Conservation (phyloP, 176 grass and related monocot species). For the Luzula sylvatica region DNA sequence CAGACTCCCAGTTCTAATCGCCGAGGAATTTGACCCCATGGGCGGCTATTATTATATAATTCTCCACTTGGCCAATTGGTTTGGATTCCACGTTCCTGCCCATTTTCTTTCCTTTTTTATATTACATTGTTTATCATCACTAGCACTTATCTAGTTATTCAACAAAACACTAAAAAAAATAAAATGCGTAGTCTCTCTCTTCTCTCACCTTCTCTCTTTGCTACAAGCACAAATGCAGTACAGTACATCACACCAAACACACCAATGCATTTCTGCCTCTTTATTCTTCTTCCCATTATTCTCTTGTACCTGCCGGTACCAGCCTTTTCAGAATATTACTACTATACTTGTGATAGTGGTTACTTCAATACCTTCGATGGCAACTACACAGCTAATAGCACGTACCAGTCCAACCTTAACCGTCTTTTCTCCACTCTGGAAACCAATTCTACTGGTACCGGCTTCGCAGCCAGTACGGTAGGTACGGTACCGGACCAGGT, state of each 20-base stretch:
- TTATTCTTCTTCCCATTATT: background rate
- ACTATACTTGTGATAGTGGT: background rate
- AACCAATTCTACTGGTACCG: background rate
- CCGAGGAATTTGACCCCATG: too few species aligned
- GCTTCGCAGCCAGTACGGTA: conserved; percentile 23
- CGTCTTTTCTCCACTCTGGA: background rate
- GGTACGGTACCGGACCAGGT: conserved; percentile 20
- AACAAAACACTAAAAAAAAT: too few species aligned
- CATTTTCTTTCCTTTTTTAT: too few species aligned
- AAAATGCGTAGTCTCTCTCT: background rate
- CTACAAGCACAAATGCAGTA: too few species aligned
- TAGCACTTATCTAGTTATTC: too few species aligned
- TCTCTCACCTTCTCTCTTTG: background rate
- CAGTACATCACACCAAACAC: too few species aligned
- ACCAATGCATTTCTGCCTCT: background rate
- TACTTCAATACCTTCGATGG: background rate
- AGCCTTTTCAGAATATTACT: background rate
- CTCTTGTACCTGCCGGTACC: conserved; percentile 2
- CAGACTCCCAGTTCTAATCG: too few species aligned
- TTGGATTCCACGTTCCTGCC: too few species aligned
- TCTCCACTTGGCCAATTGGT: too few species aligned
- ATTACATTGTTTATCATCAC: too few species aligned
- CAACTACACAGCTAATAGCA: conserved; percentile 24
- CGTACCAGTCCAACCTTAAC: conserved; percentile 24
- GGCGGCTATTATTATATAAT: too few species aligned